Base-by-base conservation (phyloP, 2,329 filamentous ascomycete species). In the Cordyceps pruinosa region DNA sequence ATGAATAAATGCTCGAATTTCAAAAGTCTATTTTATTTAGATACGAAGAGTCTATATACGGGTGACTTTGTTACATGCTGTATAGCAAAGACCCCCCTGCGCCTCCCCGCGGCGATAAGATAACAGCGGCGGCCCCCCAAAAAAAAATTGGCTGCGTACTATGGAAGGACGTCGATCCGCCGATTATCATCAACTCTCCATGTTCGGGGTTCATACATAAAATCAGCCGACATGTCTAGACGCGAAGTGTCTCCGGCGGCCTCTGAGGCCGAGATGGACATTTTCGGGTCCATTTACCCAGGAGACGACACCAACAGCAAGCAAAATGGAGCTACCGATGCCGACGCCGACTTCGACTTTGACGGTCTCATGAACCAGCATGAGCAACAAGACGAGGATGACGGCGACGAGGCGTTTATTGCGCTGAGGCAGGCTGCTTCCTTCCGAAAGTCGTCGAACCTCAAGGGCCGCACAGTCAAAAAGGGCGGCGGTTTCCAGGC, bases 401-500 rank as follows among this genome's bases (percentile, higher is more conserved):
- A 78, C 19, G n/a, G n/a, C n/a, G 91, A 99, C 68, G 92, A 88
- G 68, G 88, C 88, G 0, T 97, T 97, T 67, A 99, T 99, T 72
- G 90, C 92, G 10, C 82, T 89, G 37, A 84, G 88, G 65, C 91
- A 96, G 70, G 87, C 89, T 4, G 90, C 90, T 17, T 90, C 89
- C 5, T 97, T 97, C 69, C 80, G 93, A 60, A 97, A 97, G 69
- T 77, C 84, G 1, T 81, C 87, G 10, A 94, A 92, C 68, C 65
- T 94, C 8, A 94, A 93, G 71, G 89, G 90, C 21, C 88, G 88
- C 61, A 87, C 86, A 3, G 89, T 90, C 32, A 97, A 97, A 77
- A 99, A 97, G 73, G 89, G 92, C 37, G 94, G 94, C 66, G 94
- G 93, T 53, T 99, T 99, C 69, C 94, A 99, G 71, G 87, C 89